Evolutionary conservation across 345 rosid species (phyloP).

Genomic region (Microthlaspi erraticum): DNA sequence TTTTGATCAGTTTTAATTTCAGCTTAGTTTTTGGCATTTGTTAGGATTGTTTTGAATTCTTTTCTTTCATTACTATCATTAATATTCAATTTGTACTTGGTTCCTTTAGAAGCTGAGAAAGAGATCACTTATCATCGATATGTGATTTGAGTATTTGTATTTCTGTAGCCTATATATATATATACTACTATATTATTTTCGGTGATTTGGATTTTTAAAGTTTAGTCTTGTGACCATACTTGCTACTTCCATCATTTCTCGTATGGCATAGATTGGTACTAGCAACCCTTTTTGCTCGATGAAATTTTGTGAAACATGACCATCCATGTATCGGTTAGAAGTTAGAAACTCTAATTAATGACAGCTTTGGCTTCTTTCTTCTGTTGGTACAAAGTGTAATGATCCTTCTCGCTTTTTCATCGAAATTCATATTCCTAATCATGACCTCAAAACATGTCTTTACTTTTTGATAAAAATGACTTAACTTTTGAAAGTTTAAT

Average conservation of each 20-base stretch:
- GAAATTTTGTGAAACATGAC: constrained; percentile 15
- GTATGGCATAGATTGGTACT: background rate
- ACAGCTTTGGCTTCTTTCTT: constrained; percentile 32
- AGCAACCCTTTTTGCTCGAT: background rate
- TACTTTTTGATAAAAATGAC: constrained; percentile 39
- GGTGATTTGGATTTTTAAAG: background rate
- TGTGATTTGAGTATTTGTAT: constrained; percentile 37
- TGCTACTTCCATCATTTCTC: background rate
- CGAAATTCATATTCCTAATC: constrained; percentile 42
- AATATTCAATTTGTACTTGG: constrained; percentile 42
- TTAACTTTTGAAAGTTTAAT: constrained; percentile 42
- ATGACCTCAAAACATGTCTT: constrained; percentile 36
- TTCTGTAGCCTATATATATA: constrained; percentile 19
- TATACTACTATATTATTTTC: constrained; percentile 27
- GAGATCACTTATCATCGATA: constrained; percentile 14
- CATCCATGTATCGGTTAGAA: constrained; percentile 23
- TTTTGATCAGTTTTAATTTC: constrained; percentile 62
- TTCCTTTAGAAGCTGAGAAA: constrained; percentile 30
- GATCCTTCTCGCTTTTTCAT: constrained; percentile 39
- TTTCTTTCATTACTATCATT: constrained; percentile 34
- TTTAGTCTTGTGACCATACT: background rate
- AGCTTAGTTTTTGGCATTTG: constrained; percentile 50
- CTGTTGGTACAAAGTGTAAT: constrained; percentile 39
- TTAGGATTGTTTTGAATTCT: constrained; percentile 52
- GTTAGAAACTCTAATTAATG: constrained; percentile 37